Evolutionary conservation across 768 basidiomycete genomes (phyloP).

Genomic region (Mrakia blollopis): DNA sequence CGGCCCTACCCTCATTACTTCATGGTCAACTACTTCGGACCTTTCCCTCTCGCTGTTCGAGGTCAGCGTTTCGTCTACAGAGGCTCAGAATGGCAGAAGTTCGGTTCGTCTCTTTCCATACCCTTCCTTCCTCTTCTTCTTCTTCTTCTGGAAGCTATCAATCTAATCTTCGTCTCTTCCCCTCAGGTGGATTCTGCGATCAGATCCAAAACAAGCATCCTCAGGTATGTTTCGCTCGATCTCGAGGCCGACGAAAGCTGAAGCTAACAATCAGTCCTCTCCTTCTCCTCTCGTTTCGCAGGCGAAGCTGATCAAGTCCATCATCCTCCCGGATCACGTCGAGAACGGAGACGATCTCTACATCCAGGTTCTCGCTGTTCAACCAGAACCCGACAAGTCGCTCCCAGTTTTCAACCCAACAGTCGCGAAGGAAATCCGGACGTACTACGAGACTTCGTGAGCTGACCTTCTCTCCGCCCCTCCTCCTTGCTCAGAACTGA

Average conservation of each 20-base stretch:
- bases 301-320: conserved; percentile 60
- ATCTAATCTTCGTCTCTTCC: no score
- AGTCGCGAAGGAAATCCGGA: conserved; percentile 69
- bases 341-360: conserved; percentile 73
- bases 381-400: conserved; percentile 74
- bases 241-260: no score
- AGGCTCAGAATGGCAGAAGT: conserved; percentile 92
- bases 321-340: conserved; percentile 73
- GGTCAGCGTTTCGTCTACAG: conserved; percentile 53
- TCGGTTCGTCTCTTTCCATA: conserved; percentile 15
- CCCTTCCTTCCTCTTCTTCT: no score
- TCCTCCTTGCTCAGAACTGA: background rate
- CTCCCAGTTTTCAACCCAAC: conserved; percentile 78
- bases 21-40: conserved; percentile 56
- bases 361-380: conserved; percentile 81
- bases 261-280: no score
- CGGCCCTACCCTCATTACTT: conserved; percentile 34
- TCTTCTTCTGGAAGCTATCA: no score
- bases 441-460: conserved; percentile 82
- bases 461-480: no score
- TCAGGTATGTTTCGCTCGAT: no score
- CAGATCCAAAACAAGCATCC: conserved; percentile 86
- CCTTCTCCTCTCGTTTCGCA: conserved; percentile 49
- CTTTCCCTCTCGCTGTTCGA: conserved; percentile 28
- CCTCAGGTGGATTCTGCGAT: conserved; percentile 60